Evolutionary conservation across 2,329 filamentous ascomycete species (phyloP).

Genomic region (Cercospora sp.): DNA sequence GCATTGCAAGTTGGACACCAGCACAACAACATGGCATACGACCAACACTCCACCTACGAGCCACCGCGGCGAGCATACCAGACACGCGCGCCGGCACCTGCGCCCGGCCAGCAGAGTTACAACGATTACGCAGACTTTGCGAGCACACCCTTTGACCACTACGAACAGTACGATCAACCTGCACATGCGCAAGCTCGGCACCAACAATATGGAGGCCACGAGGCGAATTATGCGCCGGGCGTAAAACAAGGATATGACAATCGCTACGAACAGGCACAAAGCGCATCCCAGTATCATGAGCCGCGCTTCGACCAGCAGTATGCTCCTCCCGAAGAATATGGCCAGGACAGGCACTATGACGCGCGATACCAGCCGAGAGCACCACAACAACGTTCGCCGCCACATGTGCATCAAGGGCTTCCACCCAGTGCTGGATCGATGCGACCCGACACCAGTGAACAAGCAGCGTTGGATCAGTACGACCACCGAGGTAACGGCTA

Average conservation of each 20-base stretch:
- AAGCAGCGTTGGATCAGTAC: constrained; percentile 10
- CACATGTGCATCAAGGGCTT: constrained; percentile 15
- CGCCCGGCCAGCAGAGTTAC: constrained; percentile 19
- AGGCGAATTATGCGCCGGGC: constrained; percentile 18
- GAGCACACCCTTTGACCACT: constrained; percentile 25
- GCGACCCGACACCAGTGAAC: constrained; percentile 11
- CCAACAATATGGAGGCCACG: constrained; percentile 18
- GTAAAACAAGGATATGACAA: constrained; percentile 18
- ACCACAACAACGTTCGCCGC: constrained; percentile 20
- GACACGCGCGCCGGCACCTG: constrained; percentile 19
- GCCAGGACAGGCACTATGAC: constrained; percentile 30
- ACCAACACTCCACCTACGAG: constrained; percentile 30
- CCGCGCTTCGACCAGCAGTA: constrained; percentile 21
- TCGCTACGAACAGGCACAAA: constrained; percentile 20
- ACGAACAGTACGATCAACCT: constrained; percentile 25
- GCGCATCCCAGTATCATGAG: constrained; percentile 11
- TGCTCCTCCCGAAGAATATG: constrained; percentile 18
- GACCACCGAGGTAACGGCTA: not conserved
- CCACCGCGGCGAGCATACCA: constrained; percentile 28
- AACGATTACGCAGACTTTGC: constrained; percentile 23
- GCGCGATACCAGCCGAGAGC: constrained; percentile 33
- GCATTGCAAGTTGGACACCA: constrained; percentile 1
- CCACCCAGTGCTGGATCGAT: constrained; percentile 17
- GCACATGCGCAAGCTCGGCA: constrained; percentile 21
- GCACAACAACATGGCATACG: constrained; percentile 30